Percentiles rank a stretch among this genome's conserved stretches.
These are phyloP conservation scores for Curvularia eragrostidis DNA, from an alignment of 2,329 filamentous ascomycete genomes.

Conservation along the genomic window DNA sequence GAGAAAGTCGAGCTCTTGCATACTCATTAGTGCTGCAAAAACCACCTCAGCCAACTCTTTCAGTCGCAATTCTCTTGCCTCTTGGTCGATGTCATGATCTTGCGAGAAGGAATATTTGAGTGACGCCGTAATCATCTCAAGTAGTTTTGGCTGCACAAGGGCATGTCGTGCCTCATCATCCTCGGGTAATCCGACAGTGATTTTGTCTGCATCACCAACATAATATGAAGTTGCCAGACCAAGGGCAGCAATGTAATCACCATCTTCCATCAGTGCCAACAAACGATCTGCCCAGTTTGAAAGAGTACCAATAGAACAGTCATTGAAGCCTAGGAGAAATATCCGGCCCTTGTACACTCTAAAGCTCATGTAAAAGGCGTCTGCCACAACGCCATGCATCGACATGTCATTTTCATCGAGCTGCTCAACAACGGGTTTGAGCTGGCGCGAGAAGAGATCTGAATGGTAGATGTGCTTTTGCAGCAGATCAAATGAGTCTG, in stretches of 20 bases:
- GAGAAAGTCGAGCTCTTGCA: constrained; percentile 80
- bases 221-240: constrained; percentile 91
- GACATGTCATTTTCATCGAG: constrained; percentile 84
- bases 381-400: constrained; percentile 94
- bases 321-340: constrained; percentile 92
- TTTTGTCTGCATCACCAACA: constrained; percentile 86
- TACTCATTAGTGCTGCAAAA: constrained; percentile 80
- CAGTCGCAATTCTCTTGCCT: constrained; percentile 66
- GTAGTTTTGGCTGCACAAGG: constrained; percentile 84
- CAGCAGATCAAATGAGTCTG: constrained; percentile 90
- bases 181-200: constrained; percentile 92
- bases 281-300: constrained; percentile 98
- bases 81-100: constrained; percentile 57
- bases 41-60: constrained; percentile 81
- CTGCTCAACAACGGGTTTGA: constrained; percentile 84
- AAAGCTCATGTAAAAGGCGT: constrained; percentile 98
- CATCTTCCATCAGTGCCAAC: constrained; percentile 92
- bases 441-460: constrained; percentile 87
- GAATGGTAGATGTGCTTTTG: constrained; percentile 91
- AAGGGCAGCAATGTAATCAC: constrained; percentile 94
- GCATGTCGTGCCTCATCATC: constrained; percentile 76
- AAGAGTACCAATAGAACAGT: constrained; percentile 85
- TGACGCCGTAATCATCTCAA: constrained; percentile 93
- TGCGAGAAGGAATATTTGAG: constrained; percentile 85
- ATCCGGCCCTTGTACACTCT: constrained; percentile 92